These are phyloP conservation scores for Chytriomyces sp. DNA, from an alignment of 192 early-diverging fungal genomes.

Conservation along the genomic window DNA sequence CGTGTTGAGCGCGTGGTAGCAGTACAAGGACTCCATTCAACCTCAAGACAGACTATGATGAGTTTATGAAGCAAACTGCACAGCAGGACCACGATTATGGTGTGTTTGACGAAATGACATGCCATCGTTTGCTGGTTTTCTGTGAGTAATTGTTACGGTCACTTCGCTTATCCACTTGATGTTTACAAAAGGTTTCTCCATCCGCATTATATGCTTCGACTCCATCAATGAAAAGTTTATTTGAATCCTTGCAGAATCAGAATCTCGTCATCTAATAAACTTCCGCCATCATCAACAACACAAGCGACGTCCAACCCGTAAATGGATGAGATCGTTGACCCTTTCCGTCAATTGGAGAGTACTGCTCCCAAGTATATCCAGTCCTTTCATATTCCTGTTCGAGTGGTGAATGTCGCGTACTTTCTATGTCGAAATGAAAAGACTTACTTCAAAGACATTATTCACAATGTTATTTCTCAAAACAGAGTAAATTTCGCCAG, in stretches of 20 bases:
- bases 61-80: no score
- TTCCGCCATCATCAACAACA: conserved; percentile 85
- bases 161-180: no score
- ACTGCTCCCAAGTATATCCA: conserved; percentile 93
- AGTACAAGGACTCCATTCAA: no score
- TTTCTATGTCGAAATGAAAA: not conserved
- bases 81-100: no score
- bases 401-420: conserved; percentile 41
- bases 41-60: no score
- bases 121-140: no score
- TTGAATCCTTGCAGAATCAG: conserved; percentile 66
- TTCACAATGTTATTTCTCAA: conserved; percentile 75
- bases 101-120: no score
- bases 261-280: conserved; percentile 51
- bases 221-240: conserved; percentile 89
- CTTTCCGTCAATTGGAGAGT: conserved; percentile 70
- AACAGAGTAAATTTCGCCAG: conserved; percentile 65
- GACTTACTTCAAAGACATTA: conserved; percentile 69
- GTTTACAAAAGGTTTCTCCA: no score
- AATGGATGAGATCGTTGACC: conserved; percentile 90
- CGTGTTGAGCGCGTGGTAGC: no score
- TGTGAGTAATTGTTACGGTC: no score
- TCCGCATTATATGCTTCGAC: no score
- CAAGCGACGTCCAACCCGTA: conserved; percentile 89
- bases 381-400: conserved; percentile 69